Conservation (phyloP, 164 flowering plant species). For the Malania oleifera region DNA sequence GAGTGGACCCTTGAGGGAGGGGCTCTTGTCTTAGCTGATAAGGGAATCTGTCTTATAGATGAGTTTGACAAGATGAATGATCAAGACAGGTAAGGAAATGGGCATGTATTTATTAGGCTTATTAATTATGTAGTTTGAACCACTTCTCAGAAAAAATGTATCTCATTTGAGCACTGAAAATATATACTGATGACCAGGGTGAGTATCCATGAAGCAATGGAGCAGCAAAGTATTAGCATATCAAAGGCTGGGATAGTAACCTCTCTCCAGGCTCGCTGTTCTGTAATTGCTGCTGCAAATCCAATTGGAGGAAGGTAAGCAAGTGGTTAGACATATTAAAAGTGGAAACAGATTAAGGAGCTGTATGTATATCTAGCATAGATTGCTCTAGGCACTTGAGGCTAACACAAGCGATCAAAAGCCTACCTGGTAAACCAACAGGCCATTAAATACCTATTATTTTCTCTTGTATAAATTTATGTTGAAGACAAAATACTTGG, state of each 20-base stretch:
- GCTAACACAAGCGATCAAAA: too few relatives aligned
- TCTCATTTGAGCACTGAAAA: background rate
- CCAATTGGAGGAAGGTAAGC: constrained; percentile 92
- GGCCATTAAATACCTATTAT: too few relatives aligned
- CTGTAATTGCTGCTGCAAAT: constrained; percentile 99
- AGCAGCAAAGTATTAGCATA: constrained; percentile 97
- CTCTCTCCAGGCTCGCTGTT: constrained; percentile 97
- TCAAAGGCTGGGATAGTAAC: constrained; percentile 98
- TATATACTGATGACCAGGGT: constrained; percentile 47
- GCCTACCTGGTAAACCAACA: too few relatives aligned
- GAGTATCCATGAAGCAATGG: constrained; percentile 99
- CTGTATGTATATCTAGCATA: too few relatives aligned
- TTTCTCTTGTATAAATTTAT: too few relatives aligned
- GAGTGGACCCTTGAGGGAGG: constrained; percentile 99
- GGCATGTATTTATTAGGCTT: background rate
- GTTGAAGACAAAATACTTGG: too few relatives aligned
- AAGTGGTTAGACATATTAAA: background rate
- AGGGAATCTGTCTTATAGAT: constrained; percentile 94
- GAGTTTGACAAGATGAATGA: constrained; percentile 99
- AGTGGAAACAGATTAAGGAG: too few relatives aligned
- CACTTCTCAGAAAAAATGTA: background rate
- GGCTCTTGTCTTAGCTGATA: constrained; percentile 95
- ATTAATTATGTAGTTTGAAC: background rate
- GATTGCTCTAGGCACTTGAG: too few relatives aligned
- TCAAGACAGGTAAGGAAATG: constrained; percentile 70